Evolutionary conservation across 2,329 filamentous ascomycete species (phyloP), one percentile per base, ranked within the genome.

Genomic region (Alternaria alternata): DNA sequence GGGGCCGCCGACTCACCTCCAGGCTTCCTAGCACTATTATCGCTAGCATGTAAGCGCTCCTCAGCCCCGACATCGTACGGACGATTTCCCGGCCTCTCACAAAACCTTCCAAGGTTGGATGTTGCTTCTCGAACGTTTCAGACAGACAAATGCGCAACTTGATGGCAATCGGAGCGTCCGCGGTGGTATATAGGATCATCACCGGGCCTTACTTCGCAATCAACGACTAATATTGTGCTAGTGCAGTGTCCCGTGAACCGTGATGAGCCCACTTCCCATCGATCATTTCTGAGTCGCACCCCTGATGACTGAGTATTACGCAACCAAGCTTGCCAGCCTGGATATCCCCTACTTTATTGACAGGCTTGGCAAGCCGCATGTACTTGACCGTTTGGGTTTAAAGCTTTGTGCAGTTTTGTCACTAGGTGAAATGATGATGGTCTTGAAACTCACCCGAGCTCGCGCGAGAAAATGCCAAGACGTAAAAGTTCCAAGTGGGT

Each of bases 121-220:
- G 43, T 32, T n/a, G 28, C 34, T 46, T 41, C 38, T 55, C 22
- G n/a, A 55, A n/a, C 18, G 57, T 59, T 59, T 58, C 56, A 54
- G 36, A 41, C 57, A 51, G 48, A 59, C 46, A 46, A 39, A 20
- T 49, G 24, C 39, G 38, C 34, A 43, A 55, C 51, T 16, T 44
- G 49, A 41, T 32, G 18, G 22, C 9, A 55, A 44, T 55, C 51
- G 57, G 57, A 28, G 44, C 51, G 57, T 59, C 52, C 47, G 44
- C 57, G 57, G 57, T 26, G 24, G n/a, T 36, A 51, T 41, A 58
- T n/a, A 49, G 42, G 20, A 41, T 46, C 32, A 28, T 48, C 24
- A 42, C 28, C 49, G 41, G 30, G 18, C 55, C 32, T 34, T 39
- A 43, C 34, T 38, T 58, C 20, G 34, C 42, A 38, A 30, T 44